Evolutionary conservation across 139 green algal genomes (phyloP), one percentile per base, ranked within the genome.

Genomic region (Chlorella sp.): DNA sequence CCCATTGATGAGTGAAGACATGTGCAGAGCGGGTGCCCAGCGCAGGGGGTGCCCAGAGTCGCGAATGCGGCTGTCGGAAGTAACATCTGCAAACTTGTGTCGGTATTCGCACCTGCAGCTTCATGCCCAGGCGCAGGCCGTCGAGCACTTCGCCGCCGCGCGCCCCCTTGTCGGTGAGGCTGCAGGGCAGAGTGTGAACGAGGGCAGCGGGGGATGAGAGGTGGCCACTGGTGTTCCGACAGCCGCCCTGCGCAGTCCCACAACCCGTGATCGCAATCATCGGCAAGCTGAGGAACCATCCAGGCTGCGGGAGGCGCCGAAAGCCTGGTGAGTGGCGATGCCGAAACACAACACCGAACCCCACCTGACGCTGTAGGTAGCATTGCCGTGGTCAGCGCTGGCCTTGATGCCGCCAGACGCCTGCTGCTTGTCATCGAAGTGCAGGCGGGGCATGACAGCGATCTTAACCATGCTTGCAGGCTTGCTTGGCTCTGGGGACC

Each of bases 91-190:
- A 57, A 57, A 16, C 9, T 57, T 57, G 48, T 57, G 5, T 57
- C 48, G 48, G 48, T 57, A 16, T 9, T 57, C 48, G 5, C 48
- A 57, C 48, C 48, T 57, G 15, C 34, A 81, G 75, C 34, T 81
- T 81, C 66, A 88, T 81, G 39, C 84, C 84, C 66, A 88, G 66
- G 66, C 84, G 68, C 37, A 88, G 66, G 39, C 84, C 84, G 30
- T 88, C 42, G 28, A 88, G 28, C 14, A 66, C 66, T 9, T 88
- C 84, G 39, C 66, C 64, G 15, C 32, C 68, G 39, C 40, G 39
- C 39, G 80, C 68, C 18, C 26, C 84, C 30, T 48, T 34, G 36
- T 82, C 85, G n/a, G 71, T 83, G 28, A 89, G 15, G 24, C n/a
- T 30, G 42, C 48, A 71, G 39, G 21, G 26, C 1, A 32, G 30